Evolutionary conservation across 345 rosid species (phyloP), one percentile per base, ranked within the genome.

Genomic region (Salix viminalis): DNA sequence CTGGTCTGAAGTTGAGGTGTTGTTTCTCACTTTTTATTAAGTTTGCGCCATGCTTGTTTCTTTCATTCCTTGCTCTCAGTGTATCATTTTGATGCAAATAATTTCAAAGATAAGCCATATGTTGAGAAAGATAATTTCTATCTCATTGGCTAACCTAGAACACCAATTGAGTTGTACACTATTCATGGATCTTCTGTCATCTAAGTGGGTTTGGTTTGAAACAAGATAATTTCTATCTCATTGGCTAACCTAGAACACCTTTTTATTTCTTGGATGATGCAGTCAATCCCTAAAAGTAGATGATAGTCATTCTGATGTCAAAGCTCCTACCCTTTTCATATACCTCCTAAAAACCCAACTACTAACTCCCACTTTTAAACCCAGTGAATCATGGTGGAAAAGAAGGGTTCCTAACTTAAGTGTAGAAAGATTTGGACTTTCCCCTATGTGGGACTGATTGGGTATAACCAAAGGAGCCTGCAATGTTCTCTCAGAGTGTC

Each of bases 1-100:
- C 76, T 93, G 99, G 99, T 85, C 76, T 83, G 86, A 91, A 86
- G 74, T 96, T 14, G 99, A 96, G 98, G 96, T 96, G 61, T 72
- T 11, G 2, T 71, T 24, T 69, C 4, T 73, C 74, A 23, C 14
- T 65, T 41, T 46, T 71, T 28, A 41, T 7, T 72, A 46, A 42
- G 7, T 62, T 18, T 12, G 1, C 26, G 36, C 36, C 50, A 34
- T 64, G 65, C 26, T n/a, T 23, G 28, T 58, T 58, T 58, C 64
- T 23, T 23, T 12, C 64, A n/a, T 23, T 58, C 62, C 62, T n/a
- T 56, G 23, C 12, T 23, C 62, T n/a, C 24, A 9, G 61, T 56
- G 64, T 58, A 9, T 58, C 64, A 58, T 58, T 58, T 58, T 10
- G 64, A 58, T 58, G 64, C 64, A 58, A 23, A 58, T 7, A 58